Percentiles rank a stretch among this genome's conserved stretches.
Evolutionary conservation across 1,284 basidiomycete genomes (phyloP).

Genomic region (Inonotus hispidus): DNA sequence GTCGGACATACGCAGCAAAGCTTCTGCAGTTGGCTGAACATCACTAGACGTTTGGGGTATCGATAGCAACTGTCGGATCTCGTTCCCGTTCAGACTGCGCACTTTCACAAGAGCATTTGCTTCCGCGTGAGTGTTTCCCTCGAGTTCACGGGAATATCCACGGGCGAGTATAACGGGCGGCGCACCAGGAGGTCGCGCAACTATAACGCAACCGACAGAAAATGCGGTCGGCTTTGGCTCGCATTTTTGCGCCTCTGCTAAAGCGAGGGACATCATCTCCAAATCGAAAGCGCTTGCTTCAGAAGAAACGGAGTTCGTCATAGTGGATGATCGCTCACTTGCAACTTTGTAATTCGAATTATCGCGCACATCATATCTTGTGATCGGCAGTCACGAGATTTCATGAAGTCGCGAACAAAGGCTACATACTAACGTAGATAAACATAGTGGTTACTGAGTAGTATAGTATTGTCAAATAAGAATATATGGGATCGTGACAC

Average conservation of each 20-base stretch:
- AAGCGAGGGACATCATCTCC: constrained; percentile 57
- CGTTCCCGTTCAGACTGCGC: constrained; percentile 35
- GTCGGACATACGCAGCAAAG: constrained; percentile 54
- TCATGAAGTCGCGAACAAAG: too few species aligned
- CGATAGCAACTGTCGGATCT: constrained; percentile 42
- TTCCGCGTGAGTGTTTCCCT: constrained; percentile 97
- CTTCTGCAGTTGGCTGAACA: constrained; percentile 31
- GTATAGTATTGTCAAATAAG: too few species aligned
- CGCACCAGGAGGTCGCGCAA: constrained; percentile 38
- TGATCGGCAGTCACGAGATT: too few species aligned
- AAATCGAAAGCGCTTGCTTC: constrained; percentile 28
- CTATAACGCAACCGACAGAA: constrained; percentile 89
- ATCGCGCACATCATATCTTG: too few species aligned
- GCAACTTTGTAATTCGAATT: too few species aligned
- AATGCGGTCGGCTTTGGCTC: constrained; percentile 78
- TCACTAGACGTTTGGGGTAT: constrained; percentile 21
- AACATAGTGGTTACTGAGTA: too few species aligned
- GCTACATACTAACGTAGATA: too few species aligned
- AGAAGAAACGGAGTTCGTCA: neutral
- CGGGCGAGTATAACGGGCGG: constrained; percentile 58
- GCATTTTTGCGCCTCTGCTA: constrained; percentile 72
- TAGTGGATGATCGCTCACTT: neutral
- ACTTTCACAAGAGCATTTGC: constrained; percentile 89
- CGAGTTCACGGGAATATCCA: constrained; percentile 89
- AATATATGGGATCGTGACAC: neutral